These are phyloP conservation scores for Xylaria multiplex DNA, from an alignment of 2,329 filamentous ascomycete species.

Conservation along the genomic window DNA sequence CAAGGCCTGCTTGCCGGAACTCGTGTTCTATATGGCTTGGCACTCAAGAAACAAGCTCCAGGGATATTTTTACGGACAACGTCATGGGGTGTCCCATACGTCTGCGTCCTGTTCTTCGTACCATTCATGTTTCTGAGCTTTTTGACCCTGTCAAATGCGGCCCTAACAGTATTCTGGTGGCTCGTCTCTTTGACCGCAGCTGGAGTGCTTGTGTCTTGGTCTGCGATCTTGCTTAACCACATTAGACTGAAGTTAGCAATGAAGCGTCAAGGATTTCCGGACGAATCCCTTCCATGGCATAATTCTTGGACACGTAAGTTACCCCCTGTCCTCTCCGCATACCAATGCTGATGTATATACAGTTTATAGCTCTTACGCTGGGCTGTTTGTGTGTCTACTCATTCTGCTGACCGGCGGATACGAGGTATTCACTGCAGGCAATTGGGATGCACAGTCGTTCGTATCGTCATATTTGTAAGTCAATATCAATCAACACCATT, in stretches of 20 bases:
- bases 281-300: slow-evolving; percentile 66
- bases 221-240: slow-evolving; percentile 67
- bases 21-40: slow-evolving; percentile 68
- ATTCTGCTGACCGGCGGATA: slow-evolving; percentile 79
- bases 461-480: slow-evolving; percentile 71
- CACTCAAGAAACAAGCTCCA: slow-evolving; percentile 68
- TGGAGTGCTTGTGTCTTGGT: slow-evolving; percentile 72
- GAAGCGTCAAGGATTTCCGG: slow-evolving; percentile 63
- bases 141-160: slow-evolving; percentile 65
- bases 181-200: slow-evolving; percentile 69
- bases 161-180: slow-evolving; percentile 73
- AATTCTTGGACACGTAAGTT: slow-evolving; percentile 69
- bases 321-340: neutral
- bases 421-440: slow-evolving; percentile 66
- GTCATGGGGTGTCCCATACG: slow-evolving; percentile 65
- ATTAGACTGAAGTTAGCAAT: slow-evolving; percentile 66
- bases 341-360: slow-evolving; percentile 14
- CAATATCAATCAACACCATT: slow-evolving; percentile 27
- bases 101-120: slow-evolving; percentile 64
- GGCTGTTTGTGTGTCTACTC: slow-evolving; percentile 68
- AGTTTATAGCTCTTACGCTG: slow-evolving; percentile 70
- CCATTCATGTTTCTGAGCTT: slow-evolving; percentile 67
- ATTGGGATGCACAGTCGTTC: slow-evolving; percentile 67
- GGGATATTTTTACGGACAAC: slow-evolving; percentile 64
- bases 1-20: slow-evolving; percentile 70